Evolutionary conservation across 2,329 filamentous ascomycete genomes (phyloP), one percentile per base, ranked within the genome.

Genomic region (Ophiostoma sp.): DNA sequence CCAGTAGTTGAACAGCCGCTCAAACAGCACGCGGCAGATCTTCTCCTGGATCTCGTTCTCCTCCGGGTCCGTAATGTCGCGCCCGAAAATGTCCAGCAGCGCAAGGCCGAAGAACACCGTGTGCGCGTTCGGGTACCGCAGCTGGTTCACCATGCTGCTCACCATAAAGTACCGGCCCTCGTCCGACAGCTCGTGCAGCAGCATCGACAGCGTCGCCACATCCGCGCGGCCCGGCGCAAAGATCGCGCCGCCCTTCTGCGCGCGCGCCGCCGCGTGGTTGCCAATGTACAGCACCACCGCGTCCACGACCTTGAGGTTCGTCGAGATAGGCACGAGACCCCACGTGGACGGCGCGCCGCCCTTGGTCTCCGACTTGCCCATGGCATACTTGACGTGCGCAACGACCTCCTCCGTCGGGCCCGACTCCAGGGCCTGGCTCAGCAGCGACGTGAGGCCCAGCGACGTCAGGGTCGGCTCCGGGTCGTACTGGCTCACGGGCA

Each of bases 101-200:
- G 90, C 85, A 74, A 93, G 91, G 76, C 89, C 93, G 80, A 97
- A 99, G 80, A 95, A 99, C 75, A 93, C 90, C 12, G 95, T 99
- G 75, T 96, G 88, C 65, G 88, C 88, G 75, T 93, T 96, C 11
- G 93, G 92, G 77, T 90, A 96, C 70, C 95, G 90, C 65, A 99
- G 85, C 79, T 98, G 93, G 77, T 98, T 96, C 69, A 92, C 85
- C 76, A 99, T 92, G 72, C 91, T 91, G 73, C 85, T 88, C 69
- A 98, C 79, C 69, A 99, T 82, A 76, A 92, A 91, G 80, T 97
- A 97, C 67, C 93, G 89, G 36, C 88, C 87, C 77, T 96, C 92
- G 0, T 91, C 85, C 52, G 85, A 83, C 52, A 96, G 82, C 70
- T 90, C 89, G 73, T 90, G 89, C 9, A 91, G 85, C 42, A 99